These are phyloP conservation scores for Cercospora sp. DNA, from an alignment of 2,329 filamentous ascomycete species.

Conservation along the genomic window DNA sequence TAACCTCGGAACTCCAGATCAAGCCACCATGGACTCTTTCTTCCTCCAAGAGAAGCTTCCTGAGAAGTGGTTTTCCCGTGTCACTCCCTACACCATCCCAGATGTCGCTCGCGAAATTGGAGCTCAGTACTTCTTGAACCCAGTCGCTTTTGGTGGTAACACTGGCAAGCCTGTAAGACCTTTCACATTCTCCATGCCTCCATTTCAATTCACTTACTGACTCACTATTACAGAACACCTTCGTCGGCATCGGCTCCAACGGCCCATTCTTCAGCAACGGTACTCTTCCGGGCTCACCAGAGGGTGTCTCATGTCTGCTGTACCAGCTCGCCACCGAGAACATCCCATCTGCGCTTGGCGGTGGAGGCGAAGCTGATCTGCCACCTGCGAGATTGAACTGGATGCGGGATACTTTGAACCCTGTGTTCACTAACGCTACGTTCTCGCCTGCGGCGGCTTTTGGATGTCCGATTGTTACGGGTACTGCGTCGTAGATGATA, in stretches of 20 bases:
- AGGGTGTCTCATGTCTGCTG: slow-evolving; percentile 43
- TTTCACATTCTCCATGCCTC: too few species aligned
- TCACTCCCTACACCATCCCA: slow-evolving; percentile 40
- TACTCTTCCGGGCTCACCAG: slow-evolving; percentile 36
- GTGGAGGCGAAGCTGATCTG: slow-evolving; percentile 12
- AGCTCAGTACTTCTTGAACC: slow-evolving; percentile 44
- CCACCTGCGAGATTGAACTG: slow-evolving; percentile 17
- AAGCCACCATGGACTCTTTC: slow-evolving; percentile 37
- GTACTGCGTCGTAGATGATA: slow-evolving; percentile 4
- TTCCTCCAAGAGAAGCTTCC: slow-evolving; percentile 47
- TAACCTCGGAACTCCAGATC: slow-evolving; percentile 17
- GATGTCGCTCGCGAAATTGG: slow-evolving; percentile 46
- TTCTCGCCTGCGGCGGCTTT: slow-evolving; percentile 8
- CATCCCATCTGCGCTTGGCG: slow-evolving; percentile 23
- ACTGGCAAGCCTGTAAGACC: slow-evolving; percentile 43
- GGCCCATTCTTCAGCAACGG: slow-evolving; percentile 42
- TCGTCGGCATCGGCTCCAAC: slow-evolving; percentile 40
- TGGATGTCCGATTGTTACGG: slow-evolving; percentile 15
- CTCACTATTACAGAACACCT: too few species aligned
- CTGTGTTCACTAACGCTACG: slow-evolving; percentile 18
- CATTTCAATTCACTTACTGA: neutral
- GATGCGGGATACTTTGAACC: slow-evolving; percentile 22
- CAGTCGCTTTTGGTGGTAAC: slow-evolving; percentile 48
- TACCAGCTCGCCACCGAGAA: slow-evolving; percentile 45
- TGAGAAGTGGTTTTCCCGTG: slow-evolving; percentile 37